A percentile compares a stretch with the other conserved stretches of the same genome.
Conservation (phyloP, 495 filamentous ascomycete species). For the Talaromyces borbonicus region DNA sequence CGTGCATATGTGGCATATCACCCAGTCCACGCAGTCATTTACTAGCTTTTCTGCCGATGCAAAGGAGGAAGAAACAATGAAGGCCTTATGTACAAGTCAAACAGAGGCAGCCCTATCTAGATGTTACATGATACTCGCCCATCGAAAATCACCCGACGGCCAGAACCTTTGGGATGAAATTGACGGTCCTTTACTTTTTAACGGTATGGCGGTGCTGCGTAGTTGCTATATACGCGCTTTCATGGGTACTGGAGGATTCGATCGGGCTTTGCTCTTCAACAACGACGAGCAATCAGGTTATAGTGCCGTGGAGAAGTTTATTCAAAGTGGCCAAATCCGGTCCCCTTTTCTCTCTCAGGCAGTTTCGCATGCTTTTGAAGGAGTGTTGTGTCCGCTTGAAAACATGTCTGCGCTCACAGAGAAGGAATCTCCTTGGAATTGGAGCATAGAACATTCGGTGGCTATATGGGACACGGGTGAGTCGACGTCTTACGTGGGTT, state of each 20-base stretch:
- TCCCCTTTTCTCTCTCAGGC: constrained; percentile 6
- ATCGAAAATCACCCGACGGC: background rate
- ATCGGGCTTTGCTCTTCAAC: constrained; percentile 5
- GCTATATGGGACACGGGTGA: constrained; percentile 7
- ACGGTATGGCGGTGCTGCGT: constrained; percentile 7
- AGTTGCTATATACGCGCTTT: constrained; percentile 8
- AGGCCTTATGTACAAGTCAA: constrained; percentile 7
- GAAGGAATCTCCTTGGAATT: background rate
- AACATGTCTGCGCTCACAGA: background rate
- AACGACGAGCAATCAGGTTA: background rate
- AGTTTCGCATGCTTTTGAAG: constrained; percentile 5
- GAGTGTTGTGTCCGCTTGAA: constrained; percentile 2
- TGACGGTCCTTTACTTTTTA: constrained; percentile 7
- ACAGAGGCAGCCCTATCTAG: constrained; percentile 6
- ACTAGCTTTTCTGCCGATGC: constrained; percentile 7
- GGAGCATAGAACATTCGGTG: constrained; percentile 6
- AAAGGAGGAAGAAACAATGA: constrained; percentile 8
- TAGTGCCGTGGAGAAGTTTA: background rate
- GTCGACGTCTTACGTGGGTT: background rate
- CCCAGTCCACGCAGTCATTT: constrained; percentile 10
- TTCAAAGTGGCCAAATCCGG: constrained; percentile 3
- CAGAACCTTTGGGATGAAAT: constrained; percentile 1
- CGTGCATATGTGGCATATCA: constrained; percentile 9
- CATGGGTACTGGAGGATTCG: constrained; percentile 4
- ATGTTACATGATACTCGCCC: constrained; percentile 6